Base-by-base conservation (phyloP, 2,329 filamentous ascomycete species). In the Pseudogymnoascus sp. region DNA sequence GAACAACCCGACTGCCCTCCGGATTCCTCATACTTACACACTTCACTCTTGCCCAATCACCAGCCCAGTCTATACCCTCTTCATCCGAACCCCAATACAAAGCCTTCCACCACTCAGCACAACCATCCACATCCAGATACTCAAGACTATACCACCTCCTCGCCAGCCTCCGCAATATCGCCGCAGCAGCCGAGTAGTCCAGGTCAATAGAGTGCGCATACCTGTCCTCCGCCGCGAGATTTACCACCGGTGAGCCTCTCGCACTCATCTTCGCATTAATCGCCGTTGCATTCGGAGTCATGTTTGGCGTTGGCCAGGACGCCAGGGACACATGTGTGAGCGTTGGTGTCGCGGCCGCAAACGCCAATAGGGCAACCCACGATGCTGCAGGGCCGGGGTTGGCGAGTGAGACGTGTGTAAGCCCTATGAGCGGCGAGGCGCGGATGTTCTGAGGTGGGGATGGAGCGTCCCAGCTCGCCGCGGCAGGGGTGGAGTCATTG, bases 271-370 rank as follows among this genome's bases (percentile, higher is more conserved):
- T 78, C 0, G 81, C 74, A 15, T 57, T 57, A 33, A 57, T 1
- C 26, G 76, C 76, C 64, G 77, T 79, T 6, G 83, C 79, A 67
- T 82, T 81, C 8, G 82, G 82, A 1, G 83, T 83, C n/a, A 85
- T 73, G 15, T 78, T 79, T 1, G 85, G 85, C 60, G 80, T 78
- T 1, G 85, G 85, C 85, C 85, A 87, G 70, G 81, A 82, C 15
- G 84, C 83, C 6, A 87, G 77, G 67, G 80, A 85, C 42, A 87
- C 76, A 68, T 87, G 84, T 1, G 85, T 87, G 40, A 87, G 73
- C 13, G 77, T 79, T 0, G 78, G 78, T 6, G 85, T 71, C 67
- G 81, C 83, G 10, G 76, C 71, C 0, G 83, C 79, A n/a, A 87
- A 72, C 1, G 77, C 68, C 23, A 87, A 75, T 4, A 87, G 78